Evolutionary conservation across 2,329 filamentous ascomycete species (phyloP), one percentile per base, ranked within the genome.

Genomic region (Lithohypha guttulata): DNA sequence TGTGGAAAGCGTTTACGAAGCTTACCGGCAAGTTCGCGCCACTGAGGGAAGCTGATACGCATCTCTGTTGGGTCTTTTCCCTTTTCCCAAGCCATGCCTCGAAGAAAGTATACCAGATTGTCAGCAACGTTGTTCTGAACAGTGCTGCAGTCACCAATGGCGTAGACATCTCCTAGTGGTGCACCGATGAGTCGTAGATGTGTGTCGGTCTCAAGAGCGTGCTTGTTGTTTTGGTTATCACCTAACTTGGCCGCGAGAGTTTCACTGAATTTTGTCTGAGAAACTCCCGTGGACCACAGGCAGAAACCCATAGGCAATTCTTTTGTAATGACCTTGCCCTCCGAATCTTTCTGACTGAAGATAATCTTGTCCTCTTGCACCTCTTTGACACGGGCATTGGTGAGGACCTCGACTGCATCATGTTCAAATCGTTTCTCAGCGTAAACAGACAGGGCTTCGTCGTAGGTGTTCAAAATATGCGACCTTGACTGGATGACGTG

Each of bases 381-480:
- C 59, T 95, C 89, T 60, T 87, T 84, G 14, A 98, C 91, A 44
- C 91, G 77, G 1, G 91, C 80, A 59, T 95, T 96, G 38, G 87
- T 95, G 49, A 94, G 72, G 6, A 98, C 80, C 30, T 93, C 81
- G 41, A 98, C 81, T 50, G 87, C 78, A 57, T 98, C 91, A 54
- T 91, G 84, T 13, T 82, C 77, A 55, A 98, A 95, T 28, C 84
- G 79, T 38, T 84, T 76, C 62, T 98, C 91, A 14, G 91, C 89
- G 57, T 93, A 98, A 56, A 79, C 78, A 8, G 87, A 95, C 1
- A 98, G 71, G 0, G 85, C 81, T 63, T 98, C 91, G 49, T 98
- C 91, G 57, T 98, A 98, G 0, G 91, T 98, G 65, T 98, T 98
- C 20, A 98, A 70, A 47, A 98, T 98, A 53, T 98, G 91, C 27